phyloP scores from a whole-genome alignment of 768 basidiomycete genomes.

The Agrocybe pediades region DNA sequence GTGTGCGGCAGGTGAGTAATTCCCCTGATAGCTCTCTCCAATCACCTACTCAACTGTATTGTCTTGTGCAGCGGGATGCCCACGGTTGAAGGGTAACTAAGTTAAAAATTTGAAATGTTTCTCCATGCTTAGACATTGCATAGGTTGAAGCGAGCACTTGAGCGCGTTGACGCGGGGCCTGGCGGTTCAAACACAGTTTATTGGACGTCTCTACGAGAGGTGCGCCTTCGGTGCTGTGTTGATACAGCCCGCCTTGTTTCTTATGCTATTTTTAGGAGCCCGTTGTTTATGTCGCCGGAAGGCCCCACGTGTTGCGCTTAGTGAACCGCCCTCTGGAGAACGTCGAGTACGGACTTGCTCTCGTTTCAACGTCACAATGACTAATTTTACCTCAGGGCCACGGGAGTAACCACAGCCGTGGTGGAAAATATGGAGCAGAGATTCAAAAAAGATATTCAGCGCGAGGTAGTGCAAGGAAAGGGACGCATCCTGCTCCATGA shows the following conservation, averaged over 20 bases:
- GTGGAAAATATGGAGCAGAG: slow-evolving; percentile 91
- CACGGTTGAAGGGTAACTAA: slow-evolving; percentile 76
- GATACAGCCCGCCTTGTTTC: background rate
- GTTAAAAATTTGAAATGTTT: background rate
- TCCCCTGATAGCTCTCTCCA: background rate
- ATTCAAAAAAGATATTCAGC: slow-evolving; percentile 86
- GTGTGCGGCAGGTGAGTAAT: slow-evolving; percentile 74
- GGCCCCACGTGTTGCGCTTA: slow-evolving; percentile 88
- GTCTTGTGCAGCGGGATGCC: slow-evolving; percentile 82
- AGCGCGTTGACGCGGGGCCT: slow-evolving; percentile 78
- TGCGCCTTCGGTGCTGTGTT: slow-evolving; percentile 26
- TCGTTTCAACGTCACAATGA: background rate
- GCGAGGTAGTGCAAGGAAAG: slow-evolving; percentile 68
- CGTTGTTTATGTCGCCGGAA: slow-evolving; percentile 85
- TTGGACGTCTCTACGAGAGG: slow-evolving; percentile 97
- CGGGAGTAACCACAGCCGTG: slow-evolving; percentile 86
- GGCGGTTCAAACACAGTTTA: slow-evolving; percentile 74
- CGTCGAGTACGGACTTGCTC: slow-evolving; percentile 70
- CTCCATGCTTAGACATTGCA: background rate
- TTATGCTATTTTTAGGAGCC: slow-evolving; percentile 63
- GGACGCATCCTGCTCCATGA: slow-evolving; percentile 92
- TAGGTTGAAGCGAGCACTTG: slow-evolving; percentile 78
- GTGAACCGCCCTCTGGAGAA: slow-evolving; percentile 90
- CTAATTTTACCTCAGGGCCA: slow-evolving; percentile 59
- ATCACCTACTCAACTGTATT: background rate